phyloP scores from a whole-genome alignment of 73 alveolate genomes.

The Effrenium voratum region DNA sequence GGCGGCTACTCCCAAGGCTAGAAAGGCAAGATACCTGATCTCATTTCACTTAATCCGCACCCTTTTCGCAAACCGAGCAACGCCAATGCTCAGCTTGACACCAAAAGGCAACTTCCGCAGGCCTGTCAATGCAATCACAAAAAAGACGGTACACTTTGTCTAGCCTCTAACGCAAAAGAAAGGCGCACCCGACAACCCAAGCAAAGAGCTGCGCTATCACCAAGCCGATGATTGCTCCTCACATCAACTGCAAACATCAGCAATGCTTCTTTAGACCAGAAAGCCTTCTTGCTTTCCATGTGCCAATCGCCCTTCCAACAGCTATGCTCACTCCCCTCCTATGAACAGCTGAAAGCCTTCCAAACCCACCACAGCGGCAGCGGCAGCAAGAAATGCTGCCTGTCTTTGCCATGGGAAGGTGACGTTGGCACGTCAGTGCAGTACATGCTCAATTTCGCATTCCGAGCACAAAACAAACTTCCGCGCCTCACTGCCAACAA shows the following conservation, averaged over 20 bases:
- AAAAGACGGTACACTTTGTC: too few relatives aligned
- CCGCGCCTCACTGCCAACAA: constrained; percentile 57
- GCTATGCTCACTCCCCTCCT: too few relatives aligned
- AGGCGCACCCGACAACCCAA: constrained; percentile 54
- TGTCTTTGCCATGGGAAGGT: neutral
- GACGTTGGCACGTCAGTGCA: too few relatives aligned
- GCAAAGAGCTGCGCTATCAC: constrained; percentile 45
- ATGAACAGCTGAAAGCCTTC: constrained; percentile 52
- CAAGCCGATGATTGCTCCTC: constrained; percentile 47
- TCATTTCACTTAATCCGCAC: neutral
- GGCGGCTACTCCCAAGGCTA: constrained; percentile 55
- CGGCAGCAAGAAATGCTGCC: constrained; percentile 58
- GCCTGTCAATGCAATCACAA: too few relatives aligned
- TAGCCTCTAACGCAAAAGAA: too few relatives aligned
- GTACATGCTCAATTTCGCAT: too few relatives aligned
- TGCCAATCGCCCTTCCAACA: too few relatives aligned
- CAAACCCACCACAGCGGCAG: constrained; percentile 52
- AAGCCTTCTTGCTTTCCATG: too few relatives aligned
- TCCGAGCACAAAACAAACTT: neutral
- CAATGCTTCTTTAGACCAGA: too few relatives aligned
- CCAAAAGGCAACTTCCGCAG: constrained; percentile 21
- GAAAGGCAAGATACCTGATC: constrained; percentile 9
- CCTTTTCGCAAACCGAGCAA: neutral
- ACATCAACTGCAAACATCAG: too few relatives aligned
- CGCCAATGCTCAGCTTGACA: neutral